A percentile compares a stretch with the other conserved stretches of the same genome.
Evolutionary conservation across 179 eudicot genomes (phyloP).

Genomic region (Spinacia oleracea): DNA sequence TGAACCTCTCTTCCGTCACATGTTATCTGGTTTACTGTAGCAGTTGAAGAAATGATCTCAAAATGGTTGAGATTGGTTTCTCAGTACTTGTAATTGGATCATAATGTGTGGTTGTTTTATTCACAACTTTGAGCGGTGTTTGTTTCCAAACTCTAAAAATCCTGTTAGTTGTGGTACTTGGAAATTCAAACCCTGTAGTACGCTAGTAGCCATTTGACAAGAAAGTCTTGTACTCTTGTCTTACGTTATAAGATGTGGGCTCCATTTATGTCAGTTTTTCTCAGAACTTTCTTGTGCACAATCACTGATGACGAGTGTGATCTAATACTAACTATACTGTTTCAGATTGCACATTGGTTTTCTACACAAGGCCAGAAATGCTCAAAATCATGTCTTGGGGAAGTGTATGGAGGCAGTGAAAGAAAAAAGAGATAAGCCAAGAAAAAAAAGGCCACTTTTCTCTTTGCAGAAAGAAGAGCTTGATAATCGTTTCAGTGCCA

Average conservation of each 20-base stretch:
- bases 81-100: background rate
- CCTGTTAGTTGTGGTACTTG: background rate
- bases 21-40: background rate
- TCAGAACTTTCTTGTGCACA: background rate
- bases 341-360: conserved; percentile 56
- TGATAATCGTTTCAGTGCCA: conserved; percentile 60
- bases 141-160: background rate
- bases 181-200: background rate
- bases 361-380: conserved; percentile 45
- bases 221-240: background rate
- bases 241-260: background rate
- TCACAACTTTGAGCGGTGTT: background rate
- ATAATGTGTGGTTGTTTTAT: background rate
- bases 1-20: background rate
- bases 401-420: conserved; percentile 35
- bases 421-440: conserved; percentile 27
- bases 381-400: conserved; percentile 37
- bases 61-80: background rate
- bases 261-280: background rate
- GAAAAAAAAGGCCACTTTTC: conserved; percentile 54
- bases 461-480: conserved; percentile 59
- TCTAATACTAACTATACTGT: conserved; percentile 13
- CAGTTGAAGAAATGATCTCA: background rate
- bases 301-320: background rate
- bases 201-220: background rate